phyloP scores from a whole-genome alignment of 345 rosid species.

The Erysimum cheiranthoides region DNA sequence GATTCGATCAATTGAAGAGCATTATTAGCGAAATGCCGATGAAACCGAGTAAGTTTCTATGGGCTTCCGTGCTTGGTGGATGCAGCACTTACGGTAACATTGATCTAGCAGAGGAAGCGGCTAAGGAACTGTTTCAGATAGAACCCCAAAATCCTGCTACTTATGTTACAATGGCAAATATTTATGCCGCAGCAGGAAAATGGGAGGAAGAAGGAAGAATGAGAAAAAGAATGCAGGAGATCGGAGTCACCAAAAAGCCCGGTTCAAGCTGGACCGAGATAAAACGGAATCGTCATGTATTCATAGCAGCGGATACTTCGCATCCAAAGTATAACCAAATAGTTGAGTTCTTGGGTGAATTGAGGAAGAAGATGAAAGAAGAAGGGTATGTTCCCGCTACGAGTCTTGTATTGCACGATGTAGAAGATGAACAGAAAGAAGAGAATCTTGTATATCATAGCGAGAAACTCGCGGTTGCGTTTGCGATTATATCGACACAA shows the following conservation, averaged over 20 bases:
- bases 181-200: slow-evolving; percentile 73
- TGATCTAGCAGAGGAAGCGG: slow-evolving; percentile 74
- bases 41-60: slow-evolving; percentile 79
- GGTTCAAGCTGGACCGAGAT: slow-evolving; percentile 87
- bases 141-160: slow-evolving; percentile 92
- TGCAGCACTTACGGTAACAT: slow-evolving; percentile 80
- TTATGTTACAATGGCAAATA: slow-evolving; percentile 87
- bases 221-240: slow-evolving; percentile 67
- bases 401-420: slow-evolving; percentile 77
- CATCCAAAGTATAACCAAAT: slow-evolving; percentile 72
- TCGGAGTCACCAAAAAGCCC: slow-evolving; percentile 70
- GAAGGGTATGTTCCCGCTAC: slow-evolving; percentile 87
- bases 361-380: slow-evolving; percentile 73
- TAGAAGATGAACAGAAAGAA: slow-evolving; percentile 93
- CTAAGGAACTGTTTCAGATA: slow-evolving; percentile 72
- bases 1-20: slow-evolving; percentile 59
- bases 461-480: slow-evolving; percentile 93
- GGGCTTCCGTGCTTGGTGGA: slow-evolving; percentile 95
- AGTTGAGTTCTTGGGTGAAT: slow-evolving; percentile 55
- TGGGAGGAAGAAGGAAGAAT: slow-evolving; percentile 75
- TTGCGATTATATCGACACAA: slow-evolving; percentile 71
- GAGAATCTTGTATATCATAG: slow-evolving; percentile 82
- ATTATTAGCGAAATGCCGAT: slow-evolving; percentile 70
- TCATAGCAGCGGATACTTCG: slow-evolving; percentile 73
- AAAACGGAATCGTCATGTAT: slow-evolving; percentile 66